Base-by-base conservation (phyloP, 176 grass and related monocot genomes). In the Elaeis guineensis region DNA sequence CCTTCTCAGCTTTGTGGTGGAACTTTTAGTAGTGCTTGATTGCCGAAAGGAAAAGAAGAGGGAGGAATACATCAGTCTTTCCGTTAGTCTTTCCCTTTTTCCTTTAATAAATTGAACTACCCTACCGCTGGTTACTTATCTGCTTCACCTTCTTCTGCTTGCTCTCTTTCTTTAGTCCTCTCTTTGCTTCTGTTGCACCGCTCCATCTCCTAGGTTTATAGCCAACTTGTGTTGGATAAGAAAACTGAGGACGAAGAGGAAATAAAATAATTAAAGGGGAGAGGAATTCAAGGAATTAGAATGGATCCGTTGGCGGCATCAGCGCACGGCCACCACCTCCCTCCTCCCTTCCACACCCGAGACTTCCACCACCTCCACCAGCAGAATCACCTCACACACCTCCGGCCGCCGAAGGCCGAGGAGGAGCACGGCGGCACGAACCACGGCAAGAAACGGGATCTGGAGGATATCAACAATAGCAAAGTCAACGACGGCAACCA, bases 301-400 rank as follows among this genome's bases (percentile, higher is more conserved):
- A 91, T 91, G 88, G 89, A 88, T 88, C 83, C 76, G 0, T 61
- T 80, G 48, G 61, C 66, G 24, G 74, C 70, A 54, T 75, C 77
- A 59, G 84, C 76, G 61, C 75, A 83, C 64, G 81, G 71, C 35
- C 89, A 92, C 66, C 89, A 87, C 73, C 89, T 94, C 66, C 89
- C 89, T 72, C 84, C 89, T 17, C 84, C 89, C 0, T 94, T 94
- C 69, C 86, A 94, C 78, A 94, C 77, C 77, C 89, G 84, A 4
- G 84, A 88, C 18, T 94, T 94, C 54, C 80, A 94, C 58, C 80
- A 80, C 70, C 89, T 83, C 63, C 83, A 79, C 71, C 83, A 83
- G 48, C 71, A 80, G 49, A 77, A 89, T 21, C 66, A 26, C 21
- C 67, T 77, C 54, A 59, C 70, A 16, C 20, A 60, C 16, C 35